A percentile compares a stretch with the other conserved stretches of the same genome.
These are phyloP conservation scores for Crepidotus variabilis DNA, from an alignment of 768 basidiomycete species.

Conservation along the genomic window DNA sequence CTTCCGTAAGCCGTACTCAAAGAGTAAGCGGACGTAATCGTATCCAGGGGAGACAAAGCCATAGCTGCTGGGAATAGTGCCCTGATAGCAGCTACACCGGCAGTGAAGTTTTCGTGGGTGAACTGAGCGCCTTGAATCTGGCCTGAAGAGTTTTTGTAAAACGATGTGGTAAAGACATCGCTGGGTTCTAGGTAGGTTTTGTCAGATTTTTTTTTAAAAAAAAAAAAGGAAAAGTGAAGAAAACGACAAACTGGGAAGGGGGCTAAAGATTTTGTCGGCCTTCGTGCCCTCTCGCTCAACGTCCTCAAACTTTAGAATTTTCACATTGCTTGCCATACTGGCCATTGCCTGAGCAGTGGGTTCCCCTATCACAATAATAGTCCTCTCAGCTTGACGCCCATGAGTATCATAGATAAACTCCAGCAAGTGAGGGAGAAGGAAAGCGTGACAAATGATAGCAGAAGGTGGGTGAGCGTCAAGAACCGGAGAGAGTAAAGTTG, in stretches of 20 bases:
- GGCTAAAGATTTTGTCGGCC: constrained; percentile 39
- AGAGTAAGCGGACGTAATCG: constrained; percentile 70
- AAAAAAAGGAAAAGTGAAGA: constrained; percentile 20
- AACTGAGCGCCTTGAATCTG: constrained; percentile 59
- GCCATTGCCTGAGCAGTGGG: constrained; percentile 41
- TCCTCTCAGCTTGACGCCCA: constrained; percentile 42
- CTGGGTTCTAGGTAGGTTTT: constrained; percentile 37
- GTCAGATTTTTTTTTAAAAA: constrained; percentile 1
- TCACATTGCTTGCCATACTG: constrained; percentile 47
- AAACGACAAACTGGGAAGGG: constrained; percentile 42
- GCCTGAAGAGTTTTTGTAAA: constrained; percentile 51
- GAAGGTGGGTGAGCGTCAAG: constrained; percentile 64
- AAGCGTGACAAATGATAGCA: constrained; percentile 69
- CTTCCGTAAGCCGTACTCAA: constrained; percentile 78
- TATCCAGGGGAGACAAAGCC: constrained; percentile 67
- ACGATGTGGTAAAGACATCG: constrained; percentile 68
- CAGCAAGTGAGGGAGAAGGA: constrained; percentile 64
- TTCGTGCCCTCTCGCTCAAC: constrained; percentile 65
- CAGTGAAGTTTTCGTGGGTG: constrained; percentile 83
- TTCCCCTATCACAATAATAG: constrained; percentile 73
- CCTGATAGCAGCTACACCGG: constrained; percentile 80
- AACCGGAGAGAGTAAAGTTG: constrained; percentile 58
- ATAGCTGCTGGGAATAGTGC: constrained; percentile 73
- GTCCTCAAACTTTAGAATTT: constrained; percentile 64
- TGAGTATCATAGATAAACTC: constrained; percentile 66